Evolutionary conservation across 1,139 yeast species (phyloP).

Genomic region (Scheffersomyces titani): DNA sequence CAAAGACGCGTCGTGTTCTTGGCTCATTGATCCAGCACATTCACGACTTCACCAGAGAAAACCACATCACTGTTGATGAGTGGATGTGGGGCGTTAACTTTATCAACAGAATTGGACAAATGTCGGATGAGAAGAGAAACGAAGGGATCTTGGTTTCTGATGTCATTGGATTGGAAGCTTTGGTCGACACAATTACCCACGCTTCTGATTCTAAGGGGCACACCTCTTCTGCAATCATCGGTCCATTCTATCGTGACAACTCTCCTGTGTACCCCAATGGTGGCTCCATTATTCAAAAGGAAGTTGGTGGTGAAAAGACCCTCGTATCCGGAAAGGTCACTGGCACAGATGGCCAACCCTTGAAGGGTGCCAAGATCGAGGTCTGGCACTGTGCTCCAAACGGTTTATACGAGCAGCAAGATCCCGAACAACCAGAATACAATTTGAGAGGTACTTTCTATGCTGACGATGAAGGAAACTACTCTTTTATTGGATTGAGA

Average conservation of each 20-base stretch:
- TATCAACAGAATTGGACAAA: constrained; percentile 15
- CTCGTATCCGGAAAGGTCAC: constrained; percentile 24
- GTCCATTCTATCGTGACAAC: constrained; percentile 29
- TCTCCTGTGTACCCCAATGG: constrained; percentile 28
- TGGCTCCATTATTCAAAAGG: constrained; percentile 28
- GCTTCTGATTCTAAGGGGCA: constrained; percentile 18
- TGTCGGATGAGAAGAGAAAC: constrained; percentile 14
- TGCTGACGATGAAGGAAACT: constrained; percentile 13
- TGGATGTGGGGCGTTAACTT: constrained; percentile 16
- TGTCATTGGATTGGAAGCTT: constrained; percentile 14
- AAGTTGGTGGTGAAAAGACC: constrained; percentile 28
- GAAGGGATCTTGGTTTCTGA: constrained; percentile 17
- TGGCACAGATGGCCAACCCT: constrained; percentile 12
- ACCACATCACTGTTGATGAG: constrained; percentile 15
- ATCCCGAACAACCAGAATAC: constrained; percentile 30
- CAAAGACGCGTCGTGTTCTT: constrained; percentile 21
- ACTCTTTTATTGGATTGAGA: constrained; percentile 14
- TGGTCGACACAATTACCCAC: constrained; percentile 20
- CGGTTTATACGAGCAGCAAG: constrained; percentile 19
- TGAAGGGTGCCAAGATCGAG: constrained; percentile 14
- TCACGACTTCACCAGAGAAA: constrained; percentile 17
- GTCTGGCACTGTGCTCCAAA: constrained; percentile 19
- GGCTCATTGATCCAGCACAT: constrained; percentile 20
- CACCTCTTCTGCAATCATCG: constrained; percentile 30
- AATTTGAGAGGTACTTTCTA: constrained; percentile 17